A percentile compares a stretch with the other conserved stretches of the same genome.
These are phyloP conservation scores for Cruciata laevipes DNA, from an alignment of 257 asterid species.

Conservation along the genomic window DNA sequence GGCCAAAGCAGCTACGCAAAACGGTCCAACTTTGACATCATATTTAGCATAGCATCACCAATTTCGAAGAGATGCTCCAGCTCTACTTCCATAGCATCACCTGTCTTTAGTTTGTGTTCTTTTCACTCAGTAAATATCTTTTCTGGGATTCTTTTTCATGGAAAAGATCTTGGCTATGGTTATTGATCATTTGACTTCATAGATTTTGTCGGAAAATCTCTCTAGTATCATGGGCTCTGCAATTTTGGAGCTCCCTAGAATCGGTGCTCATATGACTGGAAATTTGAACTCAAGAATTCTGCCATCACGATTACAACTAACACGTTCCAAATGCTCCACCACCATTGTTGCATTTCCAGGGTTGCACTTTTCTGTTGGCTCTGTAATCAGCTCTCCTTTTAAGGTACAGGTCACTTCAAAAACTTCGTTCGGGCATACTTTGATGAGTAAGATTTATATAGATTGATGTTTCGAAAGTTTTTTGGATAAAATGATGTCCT, in stretches of 20 bases:
- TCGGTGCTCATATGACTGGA: slow-evolving; percentile 29
- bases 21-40: no score
- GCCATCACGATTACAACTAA: slow-evolving; percentile 30
- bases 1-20: not conserved
- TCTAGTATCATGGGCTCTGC: slow-evolving; percentile 41
- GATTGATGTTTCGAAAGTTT: not conserved
- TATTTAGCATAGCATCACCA: not conserved
- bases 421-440: not conserved
- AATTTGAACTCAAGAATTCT: slow-evolving; percentile 33
- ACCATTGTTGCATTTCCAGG: slow-evolving; percentile 28
- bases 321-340: slow-evolving; percentile 34
- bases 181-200: not conserved
- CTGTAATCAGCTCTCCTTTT: slow-evolving; percentile 24
- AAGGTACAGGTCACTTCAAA: slow-evolving; percentile 27
- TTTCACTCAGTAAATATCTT: not conserved
- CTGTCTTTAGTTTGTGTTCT: not conserved
- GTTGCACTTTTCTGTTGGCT: slow-evolving; percentile 25
- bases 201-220: not conserved
- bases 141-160: not conserved
- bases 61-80: not conserved
- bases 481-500: not conserved
- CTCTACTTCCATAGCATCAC: not conserved
- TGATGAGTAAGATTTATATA: no score
- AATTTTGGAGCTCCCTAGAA: slow-evolving; percentile 31
- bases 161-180: not conserved